phyloP scores from a whole-genome alignment of 805 yeast genomes.

The Kluyveromyces aestuarii region DNA sequence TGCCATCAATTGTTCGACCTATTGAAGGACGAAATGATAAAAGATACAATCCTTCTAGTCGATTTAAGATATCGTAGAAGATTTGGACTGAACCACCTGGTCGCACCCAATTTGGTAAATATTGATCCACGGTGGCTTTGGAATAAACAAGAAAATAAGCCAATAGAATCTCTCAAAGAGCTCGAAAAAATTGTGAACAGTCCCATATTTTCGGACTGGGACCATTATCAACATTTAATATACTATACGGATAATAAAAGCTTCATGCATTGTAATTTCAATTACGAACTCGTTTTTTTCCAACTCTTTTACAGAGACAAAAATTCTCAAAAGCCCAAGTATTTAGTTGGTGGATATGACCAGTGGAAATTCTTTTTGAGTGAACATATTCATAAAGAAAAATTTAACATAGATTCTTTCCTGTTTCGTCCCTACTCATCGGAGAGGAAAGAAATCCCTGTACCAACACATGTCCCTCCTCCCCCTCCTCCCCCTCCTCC shows the following conservation, averaged over 20 bases:
- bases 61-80: conserved; percentile 32
- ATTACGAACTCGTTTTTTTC: conserved; percentile 27
- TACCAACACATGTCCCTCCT: conserved; percentile 17
- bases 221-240: conserved; percentile 29
- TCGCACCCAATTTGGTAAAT: conserved; percentile 31
- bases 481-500: conserved; percentile 17
- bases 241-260: conserved; percentile 33
- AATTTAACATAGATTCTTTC: conserved; percentile 17
- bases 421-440: conserved; percentile 6
- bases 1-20: conserved; percentile 36
- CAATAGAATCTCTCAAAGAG: conserved; percentile 26
- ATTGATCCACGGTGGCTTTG: conserved; percentile 33
- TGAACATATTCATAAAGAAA: conserved; percentile 18
- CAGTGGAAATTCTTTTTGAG: conserved; percentile 33
- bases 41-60: conserved; percentile 28
- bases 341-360: conserved; percentile 37
- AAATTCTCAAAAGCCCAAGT: conserved; percentile 17
- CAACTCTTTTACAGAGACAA: conserved; percentile 15
- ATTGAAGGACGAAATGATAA: conserved; percentile 38
- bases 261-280: conserved; percentile 22
- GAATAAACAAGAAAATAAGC: conserved; percentile 17
- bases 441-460: neutral
- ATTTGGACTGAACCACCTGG: conserved; percentile 29
- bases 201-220: conserved; percentile 22
- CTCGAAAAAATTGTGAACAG: conserved; percentile 21